Base-by-base conservation (phyloP, 768 basidiomycete genomes). In the Amanita inopinata region DNA sequence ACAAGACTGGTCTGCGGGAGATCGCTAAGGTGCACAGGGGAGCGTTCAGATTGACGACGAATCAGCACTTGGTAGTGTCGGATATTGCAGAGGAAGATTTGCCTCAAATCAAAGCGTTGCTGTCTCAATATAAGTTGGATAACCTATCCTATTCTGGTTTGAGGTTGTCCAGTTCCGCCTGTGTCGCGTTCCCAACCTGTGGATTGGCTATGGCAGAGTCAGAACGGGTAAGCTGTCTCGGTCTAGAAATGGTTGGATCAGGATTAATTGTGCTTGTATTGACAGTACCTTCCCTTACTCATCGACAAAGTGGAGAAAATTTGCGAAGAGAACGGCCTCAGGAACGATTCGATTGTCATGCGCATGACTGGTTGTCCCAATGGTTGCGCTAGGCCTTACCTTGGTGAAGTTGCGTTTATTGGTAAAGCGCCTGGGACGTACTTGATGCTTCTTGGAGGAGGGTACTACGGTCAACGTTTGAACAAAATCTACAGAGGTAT, bases 351-450 rank as follows among this genome's bases (percentile, higher is more conserved):
- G 2, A 94, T 98, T 50, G 79, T 97, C 47, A 97, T 99, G 94
- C 78, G 94, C 40, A 97, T 98, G 93, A 97, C 93, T 11, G 94
- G 94, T 38, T 97, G 93, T 52, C 89, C 89, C 2, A 92, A 91
- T 53, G 90, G 89, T 27, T 92, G 92, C 58, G 88, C 93, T 2
- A 74, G 93, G 46, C 94, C 91, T 27, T 98, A 94, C 61, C 67
- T 93, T 33, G 94, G 88, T 36, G 94, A 98, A 71, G 72, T 98
- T 30, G 96, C 92, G 0, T 94, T 98, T 54, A 82, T 98, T 28
- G 94, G 96, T 23, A 98, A 98, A 64, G 91, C 96, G 0, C 89
- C 83, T 1, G 92, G 90, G 9, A 73, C 79, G 23, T 99, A 99
- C 59, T 56, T 81, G 33, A 96, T 98, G 92, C 75, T 98, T 23